Evolutionary conservation across 1,139 yeast genomes (phyloP), one percentile per base, ranked within the genome.

Genomic region (Pichia sp.): DNA sequence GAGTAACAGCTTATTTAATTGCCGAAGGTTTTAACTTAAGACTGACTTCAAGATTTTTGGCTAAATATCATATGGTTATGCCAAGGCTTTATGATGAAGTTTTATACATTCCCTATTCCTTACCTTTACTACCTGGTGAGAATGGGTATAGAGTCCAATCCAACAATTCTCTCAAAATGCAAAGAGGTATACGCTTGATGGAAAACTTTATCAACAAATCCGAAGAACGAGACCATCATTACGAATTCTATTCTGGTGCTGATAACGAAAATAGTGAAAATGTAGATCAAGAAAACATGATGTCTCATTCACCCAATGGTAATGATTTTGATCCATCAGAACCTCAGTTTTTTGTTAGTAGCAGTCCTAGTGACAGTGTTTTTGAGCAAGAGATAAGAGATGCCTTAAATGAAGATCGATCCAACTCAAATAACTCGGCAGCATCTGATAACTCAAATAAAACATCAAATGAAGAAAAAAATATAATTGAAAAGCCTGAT

Each of bases 1-100:
- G 97, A 45, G 86, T 88, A 50, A 88, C 97, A 0, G 96, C 96
- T 0, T 89, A 89, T 59, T 76, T 86, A 52, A 79, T 88, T 8
- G 79, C 95, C 21, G 96, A 86, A 44, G 86, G 84, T 19, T 80
- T 88, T 56, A 71, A 84, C 52, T 63, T 89, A 40, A 69, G 71
- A 31, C 68, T 75, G 2, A 77, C 86, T 1, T 71, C 83, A 1
- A 70, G 72, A 41, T 89, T 84, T 53, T 62, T 89, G 34, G 67
- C 73, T 35, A 69, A 72, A 14, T 71, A 80, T 40, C 97, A 89
- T 59, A 80, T 80, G 53, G 94, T 88, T 2, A 74, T 84, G 20
- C 95, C 96, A 1, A 66, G 96, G 46, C 60, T 84, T 22, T 89
- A 89, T 53, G 96, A 89, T 59, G 97, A 89, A 53, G 94, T 89